phyloP scores from a whole-genome alignment of 257 asterid species.

The Solanum paucissectum region DNA sequence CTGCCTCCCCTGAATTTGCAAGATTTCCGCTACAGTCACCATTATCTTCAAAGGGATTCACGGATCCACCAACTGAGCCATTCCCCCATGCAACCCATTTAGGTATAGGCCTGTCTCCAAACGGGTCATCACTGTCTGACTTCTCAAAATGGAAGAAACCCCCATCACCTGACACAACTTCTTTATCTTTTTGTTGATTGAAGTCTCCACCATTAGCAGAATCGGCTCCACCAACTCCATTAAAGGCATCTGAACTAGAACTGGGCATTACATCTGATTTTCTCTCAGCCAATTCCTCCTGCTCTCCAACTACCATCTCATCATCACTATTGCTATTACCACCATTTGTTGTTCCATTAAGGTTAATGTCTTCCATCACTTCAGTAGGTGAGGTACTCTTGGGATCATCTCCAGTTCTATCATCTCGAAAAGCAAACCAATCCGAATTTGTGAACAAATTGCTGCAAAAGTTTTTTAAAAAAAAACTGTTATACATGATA shows the following conservation, averaged over 20 bases:
- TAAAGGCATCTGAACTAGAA: conserved; percentile 14
- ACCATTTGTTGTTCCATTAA: conserved; percentile 34
- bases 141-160: conserved; percentile 61
- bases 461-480: conserved; percentile 14
- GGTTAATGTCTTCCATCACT: conserved; percentile 42
- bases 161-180: conserved; percentile 31
- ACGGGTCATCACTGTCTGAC: conserved; percentile 54
- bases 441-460: conserved; percentile 94
- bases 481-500: neutral
- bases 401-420: conserved; percentile 35
- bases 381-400: conserved; percentile 52
- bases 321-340: conserved; percentile 53
- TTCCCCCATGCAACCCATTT: conserved; percentile 95
- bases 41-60: conserved; percentile 63
- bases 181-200: conserved; percentile 11
- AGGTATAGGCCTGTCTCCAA: conserved; percentile 76
- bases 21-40: conserved; percentile 6
- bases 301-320: conserved; percentile 90
- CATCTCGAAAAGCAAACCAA: conserved; percentile 99
- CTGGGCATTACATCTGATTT: conserved; percentile 24
- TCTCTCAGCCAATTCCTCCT: conserved; percentile 45
- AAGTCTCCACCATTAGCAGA: conserved; percentile 12
- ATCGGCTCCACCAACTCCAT: conserved; percentile 18
- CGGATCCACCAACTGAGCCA: conserved; percentile 44
- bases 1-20: conserved; percentile 18